Percentiles rank a stretch among this genome's conserved stretches.
Conservation (phyloP, 2,329 filamentous ascomycete species). For the Paramyrothecium sp. region DNA sequence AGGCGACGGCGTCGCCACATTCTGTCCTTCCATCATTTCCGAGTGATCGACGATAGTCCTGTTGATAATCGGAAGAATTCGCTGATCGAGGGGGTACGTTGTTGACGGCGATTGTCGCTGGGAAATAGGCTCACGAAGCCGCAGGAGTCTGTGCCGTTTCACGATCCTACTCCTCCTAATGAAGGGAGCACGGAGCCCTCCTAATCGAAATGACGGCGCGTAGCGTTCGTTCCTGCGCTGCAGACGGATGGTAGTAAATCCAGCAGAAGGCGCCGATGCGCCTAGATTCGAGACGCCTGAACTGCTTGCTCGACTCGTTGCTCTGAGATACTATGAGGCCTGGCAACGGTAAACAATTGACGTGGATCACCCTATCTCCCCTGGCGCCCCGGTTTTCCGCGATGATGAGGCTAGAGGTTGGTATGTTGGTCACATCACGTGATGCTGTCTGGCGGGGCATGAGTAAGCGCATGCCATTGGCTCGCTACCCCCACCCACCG, state of each 20-base stretch:
- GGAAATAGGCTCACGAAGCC: background rate
- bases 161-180: background rate
- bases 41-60: background rate
- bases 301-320: background rate
- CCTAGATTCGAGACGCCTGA: background rate
- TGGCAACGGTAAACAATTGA: slow-evolving; percentile 1
- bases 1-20: slow-evolving; percentile 45
- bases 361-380: background rate
- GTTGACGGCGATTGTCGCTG: background rate
- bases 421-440: slow-evolving; percentile 20
- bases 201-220: background rate
- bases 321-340: background rate
- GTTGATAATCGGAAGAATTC: background rate
- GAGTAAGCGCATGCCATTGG: slow-evolving; percentile 27
- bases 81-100: background rate
- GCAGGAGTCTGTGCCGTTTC: background rate
- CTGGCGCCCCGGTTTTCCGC: slow-evolving; percentile 13
- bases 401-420: slow-evolving; percentile 4
- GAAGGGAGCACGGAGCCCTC: background rate
- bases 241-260: too few species aligned
- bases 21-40: slow-evolving; percentile 19
- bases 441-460: slow-evolving; percentile 6
- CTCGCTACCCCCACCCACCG: slow-evolving; percentile 30
- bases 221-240: background rate
- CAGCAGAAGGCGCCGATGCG: slow-evolving; percentile 12